A percentile compares a stretch with the other conserved stretches of the same genome.
Conservation (phyloP, 108 stramenopile species). For the Aurantiochytrium sp. region DNA sequence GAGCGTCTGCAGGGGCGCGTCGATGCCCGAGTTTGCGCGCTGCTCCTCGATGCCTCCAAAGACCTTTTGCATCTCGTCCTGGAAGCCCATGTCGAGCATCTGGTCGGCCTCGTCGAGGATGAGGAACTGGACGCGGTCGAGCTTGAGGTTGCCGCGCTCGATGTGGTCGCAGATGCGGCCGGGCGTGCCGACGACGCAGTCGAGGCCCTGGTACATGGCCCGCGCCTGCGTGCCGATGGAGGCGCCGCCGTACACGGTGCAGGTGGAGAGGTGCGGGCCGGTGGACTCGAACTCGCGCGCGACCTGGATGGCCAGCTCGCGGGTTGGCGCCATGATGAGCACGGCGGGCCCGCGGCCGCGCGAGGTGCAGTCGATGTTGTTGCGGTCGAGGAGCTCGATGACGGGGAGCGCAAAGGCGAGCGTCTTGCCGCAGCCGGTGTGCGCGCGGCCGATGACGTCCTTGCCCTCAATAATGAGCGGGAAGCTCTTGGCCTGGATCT, state of each 20-base stretch:
- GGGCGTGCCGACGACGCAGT: slow-evolving; percentile 95
- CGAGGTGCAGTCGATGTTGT: background rate
- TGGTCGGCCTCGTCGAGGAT: slow-evolving; percentile 99
- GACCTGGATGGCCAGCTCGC: slow-evolving; percentile 98
- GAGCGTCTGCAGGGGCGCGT: slow-evolving; percentile 68
- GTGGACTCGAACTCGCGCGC: slow-evolving; percentile 70
- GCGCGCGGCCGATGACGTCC: slow-evolving; percentile 91
- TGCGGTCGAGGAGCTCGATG: slow-evolving; percentile 57
- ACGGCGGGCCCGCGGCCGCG: slow-evolving; percentile 80
- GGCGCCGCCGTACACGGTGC: slow-evolving; percentile 93
- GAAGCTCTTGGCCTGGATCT: slow-evolving; percentile 78
- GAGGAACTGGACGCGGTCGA: slow-evolving; percentile 70
- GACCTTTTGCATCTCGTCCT: slow-evolving; percentile 92
- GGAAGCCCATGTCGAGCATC: slow-evolving; percentile 99
- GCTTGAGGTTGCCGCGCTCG: slow-evolving; percentile 79
- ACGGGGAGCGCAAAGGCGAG: slow-evolving; percentile 95
- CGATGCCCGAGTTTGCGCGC: background rate
- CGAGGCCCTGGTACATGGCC: slow-evolving; percentile 77
- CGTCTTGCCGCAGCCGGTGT: slow-evolving; percentile 98
- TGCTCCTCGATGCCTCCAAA: slow-evolving; percentile 72
- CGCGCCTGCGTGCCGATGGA: slow-evolving; percentile 82
- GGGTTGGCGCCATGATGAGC: slow-evolving; percentile 91
- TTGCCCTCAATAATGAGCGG: slow-evolving; percentile 74
- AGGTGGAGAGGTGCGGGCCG: slow-evolving; percentile 70
- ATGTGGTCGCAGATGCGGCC: slow-evolving; percentile 96